These are phyloP conservation scores for Gymnopilus dilepis DNA, from an alignment of 768 basidiomycete species.

Conservation along the genomic window DNA sequence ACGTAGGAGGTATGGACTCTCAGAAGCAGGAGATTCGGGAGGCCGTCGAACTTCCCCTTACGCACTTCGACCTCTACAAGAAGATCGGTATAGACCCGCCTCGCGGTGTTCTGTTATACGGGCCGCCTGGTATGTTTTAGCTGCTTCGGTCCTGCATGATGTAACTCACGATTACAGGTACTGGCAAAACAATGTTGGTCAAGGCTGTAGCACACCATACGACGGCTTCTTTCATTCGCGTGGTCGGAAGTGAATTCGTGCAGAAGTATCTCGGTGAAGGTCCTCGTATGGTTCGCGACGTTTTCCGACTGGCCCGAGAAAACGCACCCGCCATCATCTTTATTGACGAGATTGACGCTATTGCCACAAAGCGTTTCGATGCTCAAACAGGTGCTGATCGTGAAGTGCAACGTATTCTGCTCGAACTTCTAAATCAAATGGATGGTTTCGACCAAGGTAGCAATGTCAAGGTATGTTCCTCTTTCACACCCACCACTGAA, in stretches of 20 bases:
- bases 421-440: slow-evolving; percentile 98
- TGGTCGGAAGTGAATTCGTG: slow-evolving; percentile 98
- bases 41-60: slow-evolving; percentile 94
- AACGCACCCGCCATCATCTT: slow-evolving; percentile 99
- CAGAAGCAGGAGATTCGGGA: slow-evolving; percentile 99
- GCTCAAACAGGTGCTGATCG: slow-evolving; percentile 99
- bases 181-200: slow-evolving; percentile 98
- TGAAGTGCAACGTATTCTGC: slow-evolving; percentile 97
- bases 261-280: slow-evolving; percentile 99
- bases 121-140: slow-evolving; percentile 80
- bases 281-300: slow-evolving; percentile 99
- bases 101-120: slow-evolving; percentile 94
- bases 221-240: slow-evolving; percentile 96
- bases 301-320: slow-evolving; percentile 96
- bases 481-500: neutral
- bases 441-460: slow-evolving; percentile 99
- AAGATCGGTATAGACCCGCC: slow-evolving; percentile 99
- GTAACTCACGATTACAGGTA: slow-evolving; percentile 56
- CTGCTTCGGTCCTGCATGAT: neutral
- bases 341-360: slow-evolving; percentile 98
- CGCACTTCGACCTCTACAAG: slow-evolving; percentile 98
- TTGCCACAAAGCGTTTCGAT: slow-evolving; percentile 99
- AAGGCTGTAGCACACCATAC: slow-evolving; percentile 99
- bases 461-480: slow-evolving; percentile 84
- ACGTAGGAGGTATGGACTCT: slow-evolving; percentile 95